Evolutionary conservation across 225 moss, liverwort and hornwort species (phyloP), one percentile per base, ranked within the genome.

Genomic region (Marchantia paleacea): DNA sequence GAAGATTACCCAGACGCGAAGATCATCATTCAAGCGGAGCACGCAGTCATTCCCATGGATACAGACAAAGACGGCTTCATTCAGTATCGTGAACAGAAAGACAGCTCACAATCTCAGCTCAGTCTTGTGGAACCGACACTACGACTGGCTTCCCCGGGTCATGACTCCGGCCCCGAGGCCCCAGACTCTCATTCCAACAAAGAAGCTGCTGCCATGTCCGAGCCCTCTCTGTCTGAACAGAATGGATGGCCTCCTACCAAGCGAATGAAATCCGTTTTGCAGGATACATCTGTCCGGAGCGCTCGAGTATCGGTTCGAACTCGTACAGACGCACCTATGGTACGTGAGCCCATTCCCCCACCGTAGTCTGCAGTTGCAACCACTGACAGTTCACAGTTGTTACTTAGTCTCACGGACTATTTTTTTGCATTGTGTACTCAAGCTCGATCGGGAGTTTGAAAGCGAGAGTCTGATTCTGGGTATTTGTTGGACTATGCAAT

Each of bases 181-280:
- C 47, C 24, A 10, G 78, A 83, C 0, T 79, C 76, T 6, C 57
- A 51, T 25, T 28, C 75, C 29, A 18, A 12, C 24, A 73, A 87
- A 70, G 87, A 84, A 72, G 54, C 82, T 12, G 55, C 52, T 1
- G 75, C 39, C 39, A 67, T 2, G 79, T 78, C 72, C 7, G 87
- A 86, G 65, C 65, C n/a, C n/a, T 24, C 25, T 15, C 7, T 70
- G 11, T 63, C 58, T 9, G 83, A 87, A 8, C 81, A 82, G 65
- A 67, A 75, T 0, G 87, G 87, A 10, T 84, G 84, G 87, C 76
- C 79, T 0, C 81, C 87, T 1, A 87, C 82, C 64, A 87, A 87
- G 54, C 69, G 87, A 15, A 81, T 84, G 79, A 87, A 87, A 47
- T 84, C 87, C 5, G 84, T 84, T 3, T 55, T 87, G 28, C 65